Percentiles rank a stretch among this genome's conserved stretches.
Conservation (phyloP, 441 rosid species). For the Rhodomyrtus psidioides region DNA sequence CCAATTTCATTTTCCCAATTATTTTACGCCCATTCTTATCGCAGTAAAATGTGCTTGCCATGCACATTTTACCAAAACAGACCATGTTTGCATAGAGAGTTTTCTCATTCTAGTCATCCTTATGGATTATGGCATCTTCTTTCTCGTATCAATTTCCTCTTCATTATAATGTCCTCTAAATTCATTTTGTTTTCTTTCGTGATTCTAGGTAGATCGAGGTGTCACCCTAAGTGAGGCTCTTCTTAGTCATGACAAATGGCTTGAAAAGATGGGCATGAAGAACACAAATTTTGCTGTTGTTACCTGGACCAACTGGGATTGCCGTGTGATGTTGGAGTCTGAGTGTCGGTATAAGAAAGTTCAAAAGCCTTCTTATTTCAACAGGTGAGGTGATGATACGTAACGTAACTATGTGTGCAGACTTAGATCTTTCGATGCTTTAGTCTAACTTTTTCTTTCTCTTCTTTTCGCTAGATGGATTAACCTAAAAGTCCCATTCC, state of each 20-base stretch:
- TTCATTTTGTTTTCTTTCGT: background rate
- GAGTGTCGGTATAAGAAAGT: conserved; percentile 70
- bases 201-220: conserved; percentile 53
- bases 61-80: background rate
- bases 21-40: background rate
- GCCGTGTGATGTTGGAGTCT: conserved; percentile 71
- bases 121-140: background rate
- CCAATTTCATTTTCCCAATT: background rate
- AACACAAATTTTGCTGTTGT: conserved; percentile 56
- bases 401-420: background rate
- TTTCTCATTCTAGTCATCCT: background rate
- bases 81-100: background rate
- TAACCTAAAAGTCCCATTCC: conserved; percentile 63
- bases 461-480: conserved; percentile 41
- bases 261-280: conserved; percentile 58
- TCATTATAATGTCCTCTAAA: background rate
- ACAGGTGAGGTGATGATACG: conserved; percentile 26
- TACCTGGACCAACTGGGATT: conserved; percentile 78
- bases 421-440: background rate
- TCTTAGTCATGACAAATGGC: conserved; percentile 69
- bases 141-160: background rate
- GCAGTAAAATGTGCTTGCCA: background rate
- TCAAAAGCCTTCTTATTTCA: conserved; percentile 60
- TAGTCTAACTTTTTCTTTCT: background rate
- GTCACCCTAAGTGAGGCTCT: conserved; percentile 54